Evolutionary conservation across 225 moss, liverwort and hornwort genomes (phyloP).

Genomic region (Antitrichia curtipendula): DNA sequence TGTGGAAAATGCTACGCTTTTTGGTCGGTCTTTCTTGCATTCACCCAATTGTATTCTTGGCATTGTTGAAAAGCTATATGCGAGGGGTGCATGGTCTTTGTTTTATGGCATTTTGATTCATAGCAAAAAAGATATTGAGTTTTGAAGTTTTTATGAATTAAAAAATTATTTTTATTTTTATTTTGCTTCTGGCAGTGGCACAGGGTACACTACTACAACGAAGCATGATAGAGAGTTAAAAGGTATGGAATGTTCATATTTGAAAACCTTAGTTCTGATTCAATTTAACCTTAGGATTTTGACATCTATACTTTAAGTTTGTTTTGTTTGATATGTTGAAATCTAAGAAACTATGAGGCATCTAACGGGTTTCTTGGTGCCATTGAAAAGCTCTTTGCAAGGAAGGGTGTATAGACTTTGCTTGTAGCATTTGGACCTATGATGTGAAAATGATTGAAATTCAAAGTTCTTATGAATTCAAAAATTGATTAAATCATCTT

Average conservation of each 20-base stretch:
- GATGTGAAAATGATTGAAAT: neutral
- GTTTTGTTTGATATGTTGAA: neutral
- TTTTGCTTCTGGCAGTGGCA: too few species aligned
- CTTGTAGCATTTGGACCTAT: accelerated
- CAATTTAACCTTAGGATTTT: too few species aligned
- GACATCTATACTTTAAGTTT: neutral
- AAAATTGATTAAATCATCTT: neutral
- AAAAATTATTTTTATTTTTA: too few species aligned
- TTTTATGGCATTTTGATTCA: neutral
- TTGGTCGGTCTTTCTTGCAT: too few species aligned
- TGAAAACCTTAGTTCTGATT: too few species aligned
- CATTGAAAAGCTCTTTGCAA: accelerated
- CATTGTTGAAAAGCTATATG: neutral
- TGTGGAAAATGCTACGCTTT: too few species aligned
- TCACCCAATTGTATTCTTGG: accelerated
- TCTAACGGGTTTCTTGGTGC: accelerated
- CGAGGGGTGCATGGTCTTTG: neutral
- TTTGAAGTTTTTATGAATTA: too few species aligned
- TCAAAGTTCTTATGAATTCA: neutral
- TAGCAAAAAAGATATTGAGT: too few species aligned
- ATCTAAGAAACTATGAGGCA: accelerated
- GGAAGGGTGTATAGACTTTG: accelerated
- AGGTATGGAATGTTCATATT: too few species aligned
- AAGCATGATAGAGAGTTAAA: too few species aligned
- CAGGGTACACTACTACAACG: too few species aligned